Evolutionary conservation across 257 asterid genomes (phyloP).

Genomic region (Solanum chiquidenum): DNA sequence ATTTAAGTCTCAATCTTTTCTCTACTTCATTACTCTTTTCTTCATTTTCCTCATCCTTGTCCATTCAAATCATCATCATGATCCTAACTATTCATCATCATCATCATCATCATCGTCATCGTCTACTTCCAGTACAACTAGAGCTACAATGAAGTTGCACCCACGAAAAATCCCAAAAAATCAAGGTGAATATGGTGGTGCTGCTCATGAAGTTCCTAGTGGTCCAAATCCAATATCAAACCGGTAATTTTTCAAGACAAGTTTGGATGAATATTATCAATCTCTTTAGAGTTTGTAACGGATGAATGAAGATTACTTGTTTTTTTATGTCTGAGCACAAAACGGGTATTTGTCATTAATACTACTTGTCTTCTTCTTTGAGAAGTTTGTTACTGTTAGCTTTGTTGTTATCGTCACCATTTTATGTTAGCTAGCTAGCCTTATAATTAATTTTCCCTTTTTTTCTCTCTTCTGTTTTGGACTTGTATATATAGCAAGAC

Average conservation of each 20-base stretch:
- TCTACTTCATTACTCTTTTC: conserved; percentile 17
- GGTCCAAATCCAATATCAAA: conserved; percentile 86
- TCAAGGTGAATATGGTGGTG: conserved; percentile 26
- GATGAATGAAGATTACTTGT: background rate
- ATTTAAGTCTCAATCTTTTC: background rate
- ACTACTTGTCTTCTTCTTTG: conserved; percentile 3
- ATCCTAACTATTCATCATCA: background rate
- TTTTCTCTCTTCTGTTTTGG: background rate
- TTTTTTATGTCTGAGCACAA: background rate
- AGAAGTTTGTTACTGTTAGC: conserved; percentile 10
- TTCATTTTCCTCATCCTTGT: conserved; percentile 18
- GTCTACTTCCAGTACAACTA: background rate
- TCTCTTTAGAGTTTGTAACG: background rate
- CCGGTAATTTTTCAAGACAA: conserved; percentile 14
- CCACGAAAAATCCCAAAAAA: conserved; percentile 1
- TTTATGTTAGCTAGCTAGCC: background rate
- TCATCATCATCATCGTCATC: background rate
- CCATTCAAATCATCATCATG: conserved; percentile 6
- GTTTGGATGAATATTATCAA: background rate
- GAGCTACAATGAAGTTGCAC: conserved; percentile 3
- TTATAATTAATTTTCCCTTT: background rate
- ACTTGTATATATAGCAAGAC: conserved; percentile 24
- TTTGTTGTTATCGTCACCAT: conserved; percentile 4
- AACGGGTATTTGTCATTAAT: conserved; percentile 2
- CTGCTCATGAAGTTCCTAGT: conserved; percentile 77